phyloP scores from a whole-genome alignment of 768 basidiomycete genomes.

The Trametopsis cervina region DNA sequence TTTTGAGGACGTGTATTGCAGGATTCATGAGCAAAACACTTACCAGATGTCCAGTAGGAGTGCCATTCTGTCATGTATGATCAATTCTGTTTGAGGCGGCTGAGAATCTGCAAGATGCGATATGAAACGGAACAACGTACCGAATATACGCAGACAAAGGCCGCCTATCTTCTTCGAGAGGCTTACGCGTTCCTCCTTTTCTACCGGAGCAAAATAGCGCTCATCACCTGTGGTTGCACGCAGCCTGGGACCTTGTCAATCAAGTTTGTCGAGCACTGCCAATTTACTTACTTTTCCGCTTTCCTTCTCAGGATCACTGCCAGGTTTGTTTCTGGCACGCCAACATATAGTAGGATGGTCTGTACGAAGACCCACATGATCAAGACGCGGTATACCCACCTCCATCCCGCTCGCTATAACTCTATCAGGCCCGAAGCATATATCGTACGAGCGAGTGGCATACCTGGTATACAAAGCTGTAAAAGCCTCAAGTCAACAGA shows the following conservation, averaged over 20 bases:
- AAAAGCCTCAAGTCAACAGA: conserved; percentile 12
- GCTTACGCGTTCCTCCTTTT: conserved; percentile 32
- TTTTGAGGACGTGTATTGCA: conserved; percentile 8
- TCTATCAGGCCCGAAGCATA: too few species aligned
- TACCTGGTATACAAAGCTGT: conserved; percentile 5
- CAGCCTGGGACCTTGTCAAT: too few species aligned
- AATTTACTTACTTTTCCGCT: conserved; percentile 41
- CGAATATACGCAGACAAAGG: conserved; percentile 62
- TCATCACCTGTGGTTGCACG: conserved; percentile 46
- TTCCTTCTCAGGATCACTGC: conserved; percentile 54
- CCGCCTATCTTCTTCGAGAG: conserved; percentile 38
- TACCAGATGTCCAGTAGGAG: conserved; percentile 67
- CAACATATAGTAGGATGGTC: conserved; percentile 39
- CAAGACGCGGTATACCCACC: conserved; percentile 70
- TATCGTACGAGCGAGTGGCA: too few species aligned
- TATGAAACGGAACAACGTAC: conserved; percentile 33
- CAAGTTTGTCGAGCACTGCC: too few species aligned
- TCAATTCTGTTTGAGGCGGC: conserved; percentile 44
- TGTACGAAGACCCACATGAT: conserved; percentile 59
- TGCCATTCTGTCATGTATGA: conserved; percentile 70
- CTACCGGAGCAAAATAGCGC: conserved; percentile 49
- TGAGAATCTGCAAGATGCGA: not conserved
- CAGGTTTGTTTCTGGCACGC: conserved; percentile 59
- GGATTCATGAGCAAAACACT: conserved; percentile 11
- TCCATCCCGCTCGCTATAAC: conserved; percentile 47